Evolutionary conservation across 257 asterid genomes (phyloP), one percentile per base, ranked within the genome.

Genomic region (Linderniella brevidens): DNA sequence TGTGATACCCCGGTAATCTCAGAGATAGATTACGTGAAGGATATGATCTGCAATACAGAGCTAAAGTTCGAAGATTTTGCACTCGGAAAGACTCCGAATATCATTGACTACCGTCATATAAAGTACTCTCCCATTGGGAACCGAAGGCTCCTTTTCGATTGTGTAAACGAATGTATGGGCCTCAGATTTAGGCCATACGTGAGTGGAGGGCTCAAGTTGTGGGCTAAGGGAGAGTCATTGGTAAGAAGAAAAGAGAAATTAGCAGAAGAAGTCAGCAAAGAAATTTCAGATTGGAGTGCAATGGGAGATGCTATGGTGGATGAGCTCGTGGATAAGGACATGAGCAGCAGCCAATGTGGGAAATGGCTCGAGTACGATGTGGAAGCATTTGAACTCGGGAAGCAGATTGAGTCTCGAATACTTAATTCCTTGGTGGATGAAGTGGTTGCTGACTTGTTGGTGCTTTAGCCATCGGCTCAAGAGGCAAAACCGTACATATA

Each of bases 241-340:
- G 54, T 73, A 29, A 64, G 56, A 62, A 50, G 73, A 58, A 73
- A 77, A 53, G 83, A 65, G 48, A 72, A 60, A 49, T 56, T 90
- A 52, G 94, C 81, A 8, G 73, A 69, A 52, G 94, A 85, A 59
- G 69, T 81, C 19, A 61, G 59, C 57, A 56, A 62, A 52, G 96
- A 85, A 65, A 64, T 85, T n/a, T 60, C 70, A 0, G 69, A 74
- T 18, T 81, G 85, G 83, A 73, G 58, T 52, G 63, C 54, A 3
- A 50, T 65, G 57, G 92, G 82, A 46, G 78, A 85, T 51, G 69
- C 69, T 35, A 73, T 64, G 86, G 85, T 81, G 4, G 99, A 85
- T 68, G 96, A 81, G 48, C 84, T 85, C n/a, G 93, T 90, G 7
- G 88, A 85, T 63, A 77, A 59, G 58, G 94, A 90, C 50, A 90